A percentile compares a stretch with the other conserved stretches of the same genome.
Conservation (phyloP, 768 basidiomycete species). For the Mycena crocata region DNA sequence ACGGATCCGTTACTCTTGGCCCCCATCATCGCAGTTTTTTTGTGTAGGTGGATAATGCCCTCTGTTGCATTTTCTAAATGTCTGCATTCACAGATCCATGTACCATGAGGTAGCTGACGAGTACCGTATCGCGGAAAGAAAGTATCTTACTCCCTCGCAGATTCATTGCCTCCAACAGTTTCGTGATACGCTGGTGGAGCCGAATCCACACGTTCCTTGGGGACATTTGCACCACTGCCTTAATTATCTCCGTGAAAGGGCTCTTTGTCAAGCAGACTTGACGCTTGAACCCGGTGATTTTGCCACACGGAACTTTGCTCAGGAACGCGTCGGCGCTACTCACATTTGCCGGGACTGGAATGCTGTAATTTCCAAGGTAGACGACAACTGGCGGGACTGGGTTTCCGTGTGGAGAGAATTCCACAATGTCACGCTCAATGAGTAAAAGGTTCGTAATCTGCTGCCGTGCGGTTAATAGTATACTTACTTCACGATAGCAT, state of each 20-base stretch:
- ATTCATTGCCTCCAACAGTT: conserved; percentile 30
- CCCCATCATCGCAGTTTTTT: conserved; percentile 28
- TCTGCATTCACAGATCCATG: conserved; percentile 21
- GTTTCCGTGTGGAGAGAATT: conserved; percentile 29
- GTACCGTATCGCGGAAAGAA: no score
- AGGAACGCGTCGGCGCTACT: conserved; percentile 48
- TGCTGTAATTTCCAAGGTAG: conserved; percentile 46
- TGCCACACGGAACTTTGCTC: conserved; percentile 46
- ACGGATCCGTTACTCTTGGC: conserved; percentile 12
- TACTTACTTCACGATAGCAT: background rate
- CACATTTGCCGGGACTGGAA: conserved; percentile 58
- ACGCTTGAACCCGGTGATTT: conserved; percentile 61
- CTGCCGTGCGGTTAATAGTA: background rate
- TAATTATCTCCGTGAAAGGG: conserved; percentile 59
- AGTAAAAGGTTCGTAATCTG: conserved; percentile 15
- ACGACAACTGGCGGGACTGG: conserved; percentile 51
- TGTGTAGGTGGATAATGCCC: conserved; percentile 10
- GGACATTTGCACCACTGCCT: conserved; percentile 57
- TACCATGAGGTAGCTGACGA: conserved; percentile 25
- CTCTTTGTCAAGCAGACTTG: conserved; percentile 59
- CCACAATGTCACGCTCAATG: conserved; percentile 26
- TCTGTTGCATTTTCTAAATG: background rate
- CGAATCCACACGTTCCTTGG: conserved; percentile 13
- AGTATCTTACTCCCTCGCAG: conserved; percentile 1
- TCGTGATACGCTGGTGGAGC: conserved; percentile 29